These are phyloP conservation scores for Penicillium ochrochloron DNA, from an alignment of 495 filamentous ascomycete genomes.

Conservation along the genomic window DNA sequence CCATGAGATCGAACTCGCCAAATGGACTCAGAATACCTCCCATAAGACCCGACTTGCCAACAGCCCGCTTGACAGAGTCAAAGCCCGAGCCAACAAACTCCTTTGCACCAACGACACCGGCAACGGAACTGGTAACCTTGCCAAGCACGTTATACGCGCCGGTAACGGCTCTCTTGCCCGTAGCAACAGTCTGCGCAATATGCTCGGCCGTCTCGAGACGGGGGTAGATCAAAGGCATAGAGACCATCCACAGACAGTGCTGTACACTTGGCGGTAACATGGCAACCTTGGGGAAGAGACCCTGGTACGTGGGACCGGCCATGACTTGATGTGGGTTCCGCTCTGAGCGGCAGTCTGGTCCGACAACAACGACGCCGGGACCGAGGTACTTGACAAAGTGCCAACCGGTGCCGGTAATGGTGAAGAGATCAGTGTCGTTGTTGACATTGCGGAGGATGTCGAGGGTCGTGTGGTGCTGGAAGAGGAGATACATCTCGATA, in stretches of 20 bases:
- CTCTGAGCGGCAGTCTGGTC: slow-evolving; percentile 89
- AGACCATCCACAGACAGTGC: slow-evolving; percentile 93
- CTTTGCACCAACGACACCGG: slow-evolving; percentile 93
- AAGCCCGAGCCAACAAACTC: slow-evolving; percentile 90
- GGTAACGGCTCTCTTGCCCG: slow-evolving; percentile 93
- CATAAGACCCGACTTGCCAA: slow-evolving; percentile 95
- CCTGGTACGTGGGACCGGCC: slow-evolving; percentile 96
- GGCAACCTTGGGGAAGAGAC: slow-evolving; percentile 93
- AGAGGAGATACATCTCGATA: slow-evolving; percentile 99
- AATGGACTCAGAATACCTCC: slow-evolving; percentile 92
- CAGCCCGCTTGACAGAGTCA: slow-evolving; percentile 90
- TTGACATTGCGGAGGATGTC: slow-evolving; percentile 87
- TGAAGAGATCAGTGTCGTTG: slow-evolving; percentile 91
- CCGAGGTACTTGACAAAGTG: slow-evolving; percentile 97
- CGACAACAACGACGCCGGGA: slow-evolving; percentile 86
- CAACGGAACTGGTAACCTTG: slow-evolving; percentile 90
- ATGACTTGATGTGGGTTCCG: slow-evolving; percentile 89
- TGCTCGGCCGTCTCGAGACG: slow-evolving; percentile 88
- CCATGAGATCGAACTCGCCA: slow-evolving; percentile 93
- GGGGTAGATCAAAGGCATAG: slow-evolving; percentile 89
- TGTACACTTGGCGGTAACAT: slow-evolving; percentile 91
- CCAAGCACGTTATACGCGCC: slow-evolving; percentile 93
- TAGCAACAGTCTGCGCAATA: slow-evolving; percentile 86
- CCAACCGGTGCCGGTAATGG: slow-evolving; percentile 95
- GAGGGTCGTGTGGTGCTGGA: slow-evolving; percentile 96